Base-by-base conservation (phyloP, 345 rosid species). In the Corymbia maculata region DNA sequence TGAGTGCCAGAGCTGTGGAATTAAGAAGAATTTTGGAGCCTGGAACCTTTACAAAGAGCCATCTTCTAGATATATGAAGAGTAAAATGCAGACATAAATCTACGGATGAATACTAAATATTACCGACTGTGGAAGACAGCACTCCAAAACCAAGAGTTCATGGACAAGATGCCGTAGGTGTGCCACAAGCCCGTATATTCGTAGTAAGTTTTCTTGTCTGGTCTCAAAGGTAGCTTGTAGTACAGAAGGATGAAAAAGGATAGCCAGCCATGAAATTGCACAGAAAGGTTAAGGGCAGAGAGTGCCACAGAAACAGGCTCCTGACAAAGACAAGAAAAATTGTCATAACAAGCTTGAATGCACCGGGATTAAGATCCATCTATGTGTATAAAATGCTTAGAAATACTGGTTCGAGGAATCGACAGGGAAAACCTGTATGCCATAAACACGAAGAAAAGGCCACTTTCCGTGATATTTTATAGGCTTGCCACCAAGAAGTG, bases 61-160 rank as follows among this genome's bases (percentile, higher is more conserved):
- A 75, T 42, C 49, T 12, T 64, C 75, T 64, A 64, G 49, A 52
- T 30, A 15, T 32, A 68, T 28, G 79, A 68, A 49, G 85, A 75
- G 84, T 42, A 42, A 42, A 42, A 19, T 11, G 28, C 84, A 42
- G 49, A 75, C 28, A 75, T 42, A 42, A 42, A 36, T 75, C 84
- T 19, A 45, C 4, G 4, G 8, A 75, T 9, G 84, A 45, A 42
- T 75, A 42, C 84, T 75, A 42, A 36, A 36, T 75, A 75, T 93
- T 93, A 96, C 99, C 96, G 94, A 88, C 94, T 94, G 87, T 96
- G 99, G 89, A 95, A 95, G 87, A 93, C 94, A 88, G 94, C 91
- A 93, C 95, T 94, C 98, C 99, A 97, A 87, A 97, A 94, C 97
- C 97, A 96, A 66, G 94, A 89, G 88, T 97, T 97, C 97, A 96